Base-by-base conservation (phyloP, 2,329 filamentous ascomycete genomes). In the Pestalotiopsis sp. region DNA sequence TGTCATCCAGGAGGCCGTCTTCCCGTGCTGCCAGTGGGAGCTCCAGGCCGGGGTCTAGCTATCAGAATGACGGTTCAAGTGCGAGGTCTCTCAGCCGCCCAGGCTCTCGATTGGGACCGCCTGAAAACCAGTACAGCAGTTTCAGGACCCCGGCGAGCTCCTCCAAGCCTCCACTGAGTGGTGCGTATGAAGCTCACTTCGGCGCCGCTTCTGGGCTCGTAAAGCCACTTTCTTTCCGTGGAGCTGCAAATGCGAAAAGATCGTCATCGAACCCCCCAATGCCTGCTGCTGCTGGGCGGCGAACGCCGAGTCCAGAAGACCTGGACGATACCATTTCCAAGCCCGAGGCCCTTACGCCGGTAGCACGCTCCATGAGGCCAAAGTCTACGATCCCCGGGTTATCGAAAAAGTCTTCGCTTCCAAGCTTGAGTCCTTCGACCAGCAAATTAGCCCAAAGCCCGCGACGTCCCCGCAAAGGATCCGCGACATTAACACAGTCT, bases 51-150 rank as follows among this genome's bases (percentile, higher is more conserved):
- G 82, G 83, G 75, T 93, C 79, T 72, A 92, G 81, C 83, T 91
- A 81, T 84, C 91, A 78, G 76, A 90, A 78, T 81, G 92, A 82
- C 81, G 86, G 76, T 73, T 92, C 85, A 78, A 87, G 76, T 79
- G 82, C 81, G 36, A 83, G 84, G 38, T 84, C 84, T 49, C 81
- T 81, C 4, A 88, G 85, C 73, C 84, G 88, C 25, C 88, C 85
- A 7, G 85, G 86, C 1, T 89, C 88, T 3, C 87, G 84, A 74
- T 83, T 82, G 41, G 88, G 81, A 69, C 84, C 77, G 72, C 82
- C 77, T 72, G 87, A 81, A 70, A 79, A 75, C 71, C 69, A 75
- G 66, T 73, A 78, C 13, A 72, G 76, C 3, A 84, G 77, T 74
- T 82, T 85, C 64, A 81, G 84, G 31, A 78, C 83, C 14, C 82